These are phyloP conservation scores for Chrysanthemum seticuspe DNA, from an alignment of 129 eudicot genomes.

Conservation along the genomic window DNA sequence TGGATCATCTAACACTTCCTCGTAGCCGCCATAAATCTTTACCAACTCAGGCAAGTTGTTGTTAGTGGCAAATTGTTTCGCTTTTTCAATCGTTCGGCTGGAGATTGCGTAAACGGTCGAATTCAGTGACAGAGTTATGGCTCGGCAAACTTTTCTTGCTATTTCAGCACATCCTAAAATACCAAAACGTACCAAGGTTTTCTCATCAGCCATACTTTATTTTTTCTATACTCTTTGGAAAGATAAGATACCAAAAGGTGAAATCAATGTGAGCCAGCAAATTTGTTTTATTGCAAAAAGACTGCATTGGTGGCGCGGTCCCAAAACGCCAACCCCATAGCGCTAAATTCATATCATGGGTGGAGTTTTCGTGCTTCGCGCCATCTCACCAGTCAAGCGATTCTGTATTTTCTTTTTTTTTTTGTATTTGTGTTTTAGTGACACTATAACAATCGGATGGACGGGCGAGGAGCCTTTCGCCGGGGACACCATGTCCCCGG, in stretches of 20 bases:
- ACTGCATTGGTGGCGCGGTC: not conserved
- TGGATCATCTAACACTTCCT: constrained; percentile 55
- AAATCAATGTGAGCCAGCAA: constrained; percentile 22
- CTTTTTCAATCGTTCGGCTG: constrained; percentile 74
- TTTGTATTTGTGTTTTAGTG: no score
- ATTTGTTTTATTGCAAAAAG: constrained; percentile 2
- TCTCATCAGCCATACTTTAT: constrained; percentile 40
- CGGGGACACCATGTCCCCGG: no score
- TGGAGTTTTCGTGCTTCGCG: no score
- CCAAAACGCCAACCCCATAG: no score
- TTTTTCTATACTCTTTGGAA: constrained; percentile 13
- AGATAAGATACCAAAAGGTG: constrained; percentile 8
- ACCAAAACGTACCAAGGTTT: constrained; percentile 49
- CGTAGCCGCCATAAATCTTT: constrained; percentile 58
- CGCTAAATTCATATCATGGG: no score
- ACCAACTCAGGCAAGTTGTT: constrained; percentile 41
- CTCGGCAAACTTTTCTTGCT: constrained; percentile 70
- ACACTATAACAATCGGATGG: no score
- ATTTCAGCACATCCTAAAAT: constrained; percentile 76
- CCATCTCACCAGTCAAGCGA: no score
- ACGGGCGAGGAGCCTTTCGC: no score
- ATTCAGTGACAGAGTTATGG: constrained; percentile 62
- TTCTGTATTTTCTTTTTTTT: no score
- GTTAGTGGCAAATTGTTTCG: constrained; percentile 41
- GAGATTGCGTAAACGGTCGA: constrained; percentile 60